Conservation (phyloP, 192 early-diverging fungal genomes). For the Backusella circina region DNA sequence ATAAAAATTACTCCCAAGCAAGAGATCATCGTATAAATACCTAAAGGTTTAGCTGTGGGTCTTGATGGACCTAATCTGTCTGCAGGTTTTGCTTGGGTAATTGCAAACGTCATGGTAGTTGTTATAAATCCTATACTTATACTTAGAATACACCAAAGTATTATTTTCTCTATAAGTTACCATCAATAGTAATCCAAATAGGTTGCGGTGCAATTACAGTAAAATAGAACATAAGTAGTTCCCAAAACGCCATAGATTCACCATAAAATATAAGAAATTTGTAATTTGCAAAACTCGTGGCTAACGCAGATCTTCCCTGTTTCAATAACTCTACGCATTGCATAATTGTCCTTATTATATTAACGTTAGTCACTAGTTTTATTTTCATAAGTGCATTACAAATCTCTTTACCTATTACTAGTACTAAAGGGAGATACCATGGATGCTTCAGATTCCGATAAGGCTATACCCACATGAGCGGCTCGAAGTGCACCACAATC, state of each 20-base stretch:
- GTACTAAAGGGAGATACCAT: conserved; percentile 82
- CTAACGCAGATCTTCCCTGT: conserved; percentile 72
- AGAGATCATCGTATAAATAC: conserved; percentile 65
- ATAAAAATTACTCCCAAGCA: conserved; percentile 67
- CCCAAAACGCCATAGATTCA: conserved; percentile 64
- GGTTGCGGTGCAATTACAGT: conserved; percentile 63
- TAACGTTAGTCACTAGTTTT: not conserved
- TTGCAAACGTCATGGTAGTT: conserved; percentile 53
- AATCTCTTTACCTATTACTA: conserved; percentile 24
- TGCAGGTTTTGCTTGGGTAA: conserved; percentile 67
- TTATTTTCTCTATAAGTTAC: not conserved
- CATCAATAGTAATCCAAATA: conserved; percentile 75
- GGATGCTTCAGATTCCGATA: conserved; percentile 75
- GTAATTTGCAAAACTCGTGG: conserved; percentile 72
- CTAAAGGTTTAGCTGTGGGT: conserved; percentile 72
- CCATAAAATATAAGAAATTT: conserved; percentile 77
- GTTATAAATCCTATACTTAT: conserved; percentile 42
- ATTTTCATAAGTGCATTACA: not conserved
- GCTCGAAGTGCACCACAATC: conserved; percentile 80
- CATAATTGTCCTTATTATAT: conserved; percentile 39
- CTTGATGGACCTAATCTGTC: conserved; percentile 48
- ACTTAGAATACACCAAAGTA: not conserved
- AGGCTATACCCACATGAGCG: conserved; percentile 76
- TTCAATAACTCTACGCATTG: conserved; percentile 69
- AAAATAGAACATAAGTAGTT: conserved; percentile 71